Conservation (phyloP, 1,284 basidiomycete genomes). For the Ustilago sp. region DNA sequence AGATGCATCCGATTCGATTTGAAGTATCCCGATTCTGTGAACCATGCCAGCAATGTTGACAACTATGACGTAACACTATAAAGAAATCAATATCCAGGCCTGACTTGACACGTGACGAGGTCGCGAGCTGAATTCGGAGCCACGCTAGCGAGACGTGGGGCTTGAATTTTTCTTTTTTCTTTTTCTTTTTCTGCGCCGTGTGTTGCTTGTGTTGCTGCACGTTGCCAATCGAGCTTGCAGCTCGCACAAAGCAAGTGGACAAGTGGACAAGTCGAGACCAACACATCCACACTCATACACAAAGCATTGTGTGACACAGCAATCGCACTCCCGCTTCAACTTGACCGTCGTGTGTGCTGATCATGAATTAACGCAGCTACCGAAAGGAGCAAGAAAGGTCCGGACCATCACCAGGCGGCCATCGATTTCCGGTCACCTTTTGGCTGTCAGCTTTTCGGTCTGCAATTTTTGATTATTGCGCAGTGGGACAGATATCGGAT, state of each 20-base stretch:
- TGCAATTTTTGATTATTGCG: constrained; percentile 2
- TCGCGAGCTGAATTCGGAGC: constrained; percentile 14
- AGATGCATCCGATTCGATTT: background rate
- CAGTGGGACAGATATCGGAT: constrained; percentile 32
- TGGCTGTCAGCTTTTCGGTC: constrained; percentile 2
- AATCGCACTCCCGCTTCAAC: background rate
- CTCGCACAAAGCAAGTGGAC: background rate
- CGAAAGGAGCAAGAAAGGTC: background rate
- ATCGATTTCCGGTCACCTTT: background rate
- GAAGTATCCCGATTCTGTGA: background rate
- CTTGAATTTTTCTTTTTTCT: background rate
- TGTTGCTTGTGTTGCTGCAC: constrained; percentile 6
- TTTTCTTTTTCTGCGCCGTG: too few species aligned
- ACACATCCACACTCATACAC: background rate
- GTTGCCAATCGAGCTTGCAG: constrained; percentile 13
- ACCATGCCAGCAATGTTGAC: background rate
- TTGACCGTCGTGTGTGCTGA: background rate
- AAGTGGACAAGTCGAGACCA: background rate
- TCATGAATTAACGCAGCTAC: background rate
- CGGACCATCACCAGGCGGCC: background rate
- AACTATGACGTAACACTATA: too few species aligned
- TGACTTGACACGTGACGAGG: constrained; percentile 24
- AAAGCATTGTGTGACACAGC: constrained; percentile 3
- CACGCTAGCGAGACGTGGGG: constrained; percentile 10
- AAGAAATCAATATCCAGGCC: too few species aligned